Evolutionary conservation across 805 yeast genomes (phyloP).

Genomic region (Wickerhamomyces bisporus): DNA sequence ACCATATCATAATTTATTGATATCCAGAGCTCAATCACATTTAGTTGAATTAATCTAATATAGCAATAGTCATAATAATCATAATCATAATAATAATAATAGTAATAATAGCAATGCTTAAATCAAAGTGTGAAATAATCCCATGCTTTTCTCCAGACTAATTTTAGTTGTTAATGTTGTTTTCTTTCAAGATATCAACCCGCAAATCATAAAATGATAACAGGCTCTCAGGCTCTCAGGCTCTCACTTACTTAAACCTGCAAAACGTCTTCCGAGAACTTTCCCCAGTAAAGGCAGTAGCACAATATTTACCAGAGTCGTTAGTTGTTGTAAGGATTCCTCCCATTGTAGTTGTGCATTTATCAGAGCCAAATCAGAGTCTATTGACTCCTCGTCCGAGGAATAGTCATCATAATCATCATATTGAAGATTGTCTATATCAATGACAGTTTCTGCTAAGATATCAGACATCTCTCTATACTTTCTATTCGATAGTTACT

Average conservation of each 20-base stretch:
- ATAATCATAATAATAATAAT: not conserved
- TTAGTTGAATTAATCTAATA: not conserved
- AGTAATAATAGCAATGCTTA: not conserved
- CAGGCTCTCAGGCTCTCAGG: not conserved
- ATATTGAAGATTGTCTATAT: not conserved
- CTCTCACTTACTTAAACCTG: slow-evolving; percentile 26
- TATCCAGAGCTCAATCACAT: slow-evolving; percentile 6
- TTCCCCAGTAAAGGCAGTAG: slow-evolving; percentile 65
- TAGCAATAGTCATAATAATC: not conserved
- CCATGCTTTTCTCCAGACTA: slow-evolving; percentile 20
- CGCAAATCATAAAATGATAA: too few relatives aligned
- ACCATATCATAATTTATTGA: slow-evolving; percentile 18
- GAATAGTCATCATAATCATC: slow-evolving; percentile 9
- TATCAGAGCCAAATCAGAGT: slow-evolving; percentile 23
- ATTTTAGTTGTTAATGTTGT: slow-evolving; percentile 5
- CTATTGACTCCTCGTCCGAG: slow-evolving; percentile 14
- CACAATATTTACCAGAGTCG: slow-evolving; percentile 52
- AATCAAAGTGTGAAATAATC: slow-evolving; percentile 15
- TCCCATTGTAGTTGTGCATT: slow-evolving; percentile 73
- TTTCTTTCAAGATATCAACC: too few relatives aligned
- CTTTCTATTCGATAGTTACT: too few relatives aligned
- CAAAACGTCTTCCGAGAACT: slow-evolving; percentile 56
- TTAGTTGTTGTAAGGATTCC: slow-evolving; percentile 55
- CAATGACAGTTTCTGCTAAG: too few relatives aligned
- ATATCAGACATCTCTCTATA: too few relatives aligned